Evolutionary conservation across 225 moss, liverwort and hornwort species (phyloP).

Genomic region (Polytrichum formosum): DNA sequence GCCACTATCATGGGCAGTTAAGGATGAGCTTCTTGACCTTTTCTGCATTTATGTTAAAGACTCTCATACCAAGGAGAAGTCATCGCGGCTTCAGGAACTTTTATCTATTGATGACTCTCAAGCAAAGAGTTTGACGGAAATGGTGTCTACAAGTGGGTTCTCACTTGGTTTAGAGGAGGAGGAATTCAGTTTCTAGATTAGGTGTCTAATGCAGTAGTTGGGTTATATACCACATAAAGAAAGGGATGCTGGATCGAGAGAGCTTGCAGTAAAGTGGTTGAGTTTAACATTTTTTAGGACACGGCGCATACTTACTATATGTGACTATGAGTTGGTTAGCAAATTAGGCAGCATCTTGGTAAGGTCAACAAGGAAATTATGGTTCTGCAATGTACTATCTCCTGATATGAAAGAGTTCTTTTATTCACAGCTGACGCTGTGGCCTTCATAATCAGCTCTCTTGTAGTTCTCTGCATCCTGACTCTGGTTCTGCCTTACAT

Average conservation of each 20-base stretch:
- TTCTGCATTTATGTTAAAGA: slow-evolving; percentile 90
- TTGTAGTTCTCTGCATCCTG: no score
- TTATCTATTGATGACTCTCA: slow-evolving; percentile 74
- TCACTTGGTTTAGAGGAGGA: slow-evolving; percentile 92
- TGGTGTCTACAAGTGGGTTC: slow-evolving; percentile 77
- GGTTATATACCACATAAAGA: not conserved
- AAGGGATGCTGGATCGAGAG: not conserved
- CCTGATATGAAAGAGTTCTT: no score
- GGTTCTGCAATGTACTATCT: no score
- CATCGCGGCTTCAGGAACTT: slow-evolving; percentile 68
- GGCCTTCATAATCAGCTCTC: no score
- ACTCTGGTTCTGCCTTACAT: no score
- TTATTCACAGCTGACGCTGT: no score
- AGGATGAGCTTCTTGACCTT: slow-evolving; percentile 86
- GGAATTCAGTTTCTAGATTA: slow-evolving; percentile 62
- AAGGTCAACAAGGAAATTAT: no score
- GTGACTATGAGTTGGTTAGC: not conserved
- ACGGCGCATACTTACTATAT: slow-evolving; percentile 1
- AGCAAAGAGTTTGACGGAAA: slow-evolving; percentile 76
- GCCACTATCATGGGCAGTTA: slow-evolving; percentile 75
- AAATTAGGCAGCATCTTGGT: not conserved
- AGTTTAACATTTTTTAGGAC: slow-evolving; percentile 4
- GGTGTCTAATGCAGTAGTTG: slow-evolving; percentile 14
- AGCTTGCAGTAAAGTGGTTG: not conserved
- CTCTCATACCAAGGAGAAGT: slow-evolving; percentile 46